phyloP scores from a whole-genome alignment of 1,284 basidiomycete species.

The Pseudozyma pruni region DNA sequence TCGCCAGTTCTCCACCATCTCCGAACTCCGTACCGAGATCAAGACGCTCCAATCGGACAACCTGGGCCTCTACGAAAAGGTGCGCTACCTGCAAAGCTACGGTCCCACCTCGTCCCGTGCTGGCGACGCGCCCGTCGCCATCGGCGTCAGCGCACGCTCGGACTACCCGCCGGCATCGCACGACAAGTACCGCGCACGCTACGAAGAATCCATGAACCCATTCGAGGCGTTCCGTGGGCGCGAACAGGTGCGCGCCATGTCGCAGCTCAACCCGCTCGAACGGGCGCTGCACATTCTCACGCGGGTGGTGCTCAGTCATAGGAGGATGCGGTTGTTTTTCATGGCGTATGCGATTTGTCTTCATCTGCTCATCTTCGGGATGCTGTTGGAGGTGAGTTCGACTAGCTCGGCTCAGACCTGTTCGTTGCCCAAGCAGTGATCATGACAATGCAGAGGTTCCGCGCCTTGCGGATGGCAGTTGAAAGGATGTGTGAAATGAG shows the following conservation, averaged over 20 bases:
- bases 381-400: constrained; percentile 65
- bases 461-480: too few species aligned
- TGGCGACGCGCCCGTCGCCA: constrained; percentile 27
- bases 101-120: constrained; percentile 8
- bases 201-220: constrained; percentile 96
- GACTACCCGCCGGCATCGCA: constrained; percentile 72
- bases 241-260: constrained; percentile 89
- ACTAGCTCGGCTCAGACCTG: constrained; percentile 29
- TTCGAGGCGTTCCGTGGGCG: constrained; percentile 95
- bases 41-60: constrained; percentile 63
- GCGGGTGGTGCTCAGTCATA: constrained; percentile 84
- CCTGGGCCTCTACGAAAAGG: constrained; percentile 63
- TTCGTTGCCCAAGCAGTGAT: constrained; percentile 15
- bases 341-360: constrained; percentile 82
- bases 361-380: constrained; percentile 82
- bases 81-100: constrained; percentile 61
- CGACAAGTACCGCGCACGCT: constrained; percentile 83
- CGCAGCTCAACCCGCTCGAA: constrained; percentile 90
- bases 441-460: too few species aligned
- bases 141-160: too few species aligned
- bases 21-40: constrained; percentile 72
- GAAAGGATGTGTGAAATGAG: too few species aligned
- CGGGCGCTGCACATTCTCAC: constrained; percentile 86
- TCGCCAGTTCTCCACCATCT: constrained; percentile 90
- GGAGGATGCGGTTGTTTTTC: constrained; percentile 76